Conservation (phyloP, 2,329 filamentous ascomycete species). For the Fusarium kyushuense region DNA sequence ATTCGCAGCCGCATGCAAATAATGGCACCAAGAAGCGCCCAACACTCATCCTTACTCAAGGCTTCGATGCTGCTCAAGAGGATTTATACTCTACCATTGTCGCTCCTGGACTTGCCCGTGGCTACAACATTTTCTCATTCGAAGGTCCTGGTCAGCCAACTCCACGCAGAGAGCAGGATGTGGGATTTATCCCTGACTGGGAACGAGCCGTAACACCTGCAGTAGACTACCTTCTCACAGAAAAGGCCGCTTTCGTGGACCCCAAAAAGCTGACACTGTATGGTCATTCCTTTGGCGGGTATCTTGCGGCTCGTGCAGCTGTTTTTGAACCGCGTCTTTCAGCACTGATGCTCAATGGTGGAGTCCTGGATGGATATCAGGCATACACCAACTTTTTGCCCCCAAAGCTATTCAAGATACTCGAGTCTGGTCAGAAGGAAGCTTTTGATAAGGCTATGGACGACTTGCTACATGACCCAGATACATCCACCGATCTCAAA, state of each 20-base stretch:
- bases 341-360: constrained; percentile 20
- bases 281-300: constrained; percentile 30
- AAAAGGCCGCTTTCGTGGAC: constrained; percentile 13
- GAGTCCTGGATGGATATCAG: constrained; percentile 30
- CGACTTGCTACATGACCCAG: constrained; percentile 9
- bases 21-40: constrained; percentile 1
- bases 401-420: constrained; percentile 10
- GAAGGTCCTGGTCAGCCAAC: constrained; percentile 36
- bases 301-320: constrained; percentile 32
- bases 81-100: constrained; percentile 18
- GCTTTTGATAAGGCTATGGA: constrained; percentile 31
- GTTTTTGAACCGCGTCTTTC: constrained; percentile 26
- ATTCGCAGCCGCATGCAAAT: constrained; percentile 24
- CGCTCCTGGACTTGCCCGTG: constrained; percentile 18
- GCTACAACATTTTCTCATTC: constrained; percentile 23
- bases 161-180: constrained; percentile 15
- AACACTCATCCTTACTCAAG: constrained; percentile 19
- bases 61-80: constrained; percentile 35
- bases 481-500: constrained; percentile 29
- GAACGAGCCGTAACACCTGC: constrained; percentile 17
- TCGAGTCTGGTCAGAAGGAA: constrained; percentile 25
- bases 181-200: constrained; percentile 36
- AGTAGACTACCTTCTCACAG: constrained; percentile 8
- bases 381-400: constrained; percentile 18
- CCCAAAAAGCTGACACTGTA: neutral